Evolutionary conservation across 768 basidiomycete genomes (phyloP), one percentile per base, ranked within the genome.

Genomic region (Boletellus sp.): DNA sequence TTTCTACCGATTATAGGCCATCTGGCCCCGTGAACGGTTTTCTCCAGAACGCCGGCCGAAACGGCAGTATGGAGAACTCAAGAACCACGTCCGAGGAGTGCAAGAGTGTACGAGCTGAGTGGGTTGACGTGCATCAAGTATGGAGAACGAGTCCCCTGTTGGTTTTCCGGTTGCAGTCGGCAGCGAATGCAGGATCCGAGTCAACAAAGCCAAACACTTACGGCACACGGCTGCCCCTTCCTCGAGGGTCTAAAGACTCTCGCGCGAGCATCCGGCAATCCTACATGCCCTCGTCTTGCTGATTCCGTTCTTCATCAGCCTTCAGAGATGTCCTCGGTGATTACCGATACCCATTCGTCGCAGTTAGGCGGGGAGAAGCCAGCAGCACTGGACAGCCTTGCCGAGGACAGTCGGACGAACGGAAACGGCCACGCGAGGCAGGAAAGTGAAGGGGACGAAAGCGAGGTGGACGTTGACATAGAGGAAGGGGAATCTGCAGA

Each of bases 131-230:
- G n/a, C n/a, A n/a, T n/a, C n/a, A n/a, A n/a, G n/a, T n/a, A n/a
- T n/a, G n/a, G n/a, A n/a, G n/a, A n/a, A n/a, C n/a, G n/a, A n/a
- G n/a, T n/a, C n/a, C n/a, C n/a, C n/a, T n/a, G n/a, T n/a, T n/a
- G n/a, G n/a, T n/a, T n/a, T n/a, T n/a, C n/a, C n/a, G n/a, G n/a
- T n/a, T n/a, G n/a, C n/a, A n/a, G n/a, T n/a, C n/a, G n/a, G n/a
- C n/a, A n/a, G n/a, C n/a, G n/a, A n/a, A n/a, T n/a, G n/a, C n/a
- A n/a, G 24, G 24, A 26, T 26, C 24, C 24, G 24, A 26, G 32
- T 39, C 46, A 49, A 59, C 52, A 63, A 49, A 3, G 16, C 24
- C 60, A 61, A 61, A 61, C 26, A 61, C 11, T 9, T 33, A 49
- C 37, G 33, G 33, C n/a, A 24, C n/a, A n/a, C n/a, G n/a, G n/a